Base-by-base conservation (phyloP, 2,329 filamentous ascomycete species). In the Talaromyces sp. region DNA sequence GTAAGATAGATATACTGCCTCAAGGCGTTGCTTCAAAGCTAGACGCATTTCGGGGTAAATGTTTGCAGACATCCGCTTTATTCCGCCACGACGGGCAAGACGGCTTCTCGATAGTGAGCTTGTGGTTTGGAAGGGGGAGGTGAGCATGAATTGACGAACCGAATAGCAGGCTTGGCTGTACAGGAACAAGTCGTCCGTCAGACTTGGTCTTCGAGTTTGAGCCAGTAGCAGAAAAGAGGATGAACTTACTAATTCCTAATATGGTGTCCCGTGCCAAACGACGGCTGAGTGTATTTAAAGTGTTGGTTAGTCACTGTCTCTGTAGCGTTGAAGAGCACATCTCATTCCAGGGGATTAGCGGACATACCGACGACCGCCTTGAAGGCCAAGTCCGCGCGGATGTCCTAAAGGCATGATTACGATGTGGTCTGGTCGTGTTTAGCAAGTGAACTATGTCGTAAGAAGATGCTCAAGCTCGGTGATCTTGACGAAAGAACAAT, bases 41-140 rank as follows among this genome's bases (percentile, higher is more conserved):
- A 59, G 3, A 0, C 75, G 67, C 2, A 70, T 65, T 0, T 70
- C 68, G 0, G 71, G 60, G 23, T 77, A 77, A 1, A 76, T 70
- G 0, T 66, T 67, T 0, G 28, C 56, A 5, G 72, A 69, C 0
- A 77, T 76, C 0, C 75, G 60, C 0, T 67, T 52, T 0, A 77
- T 67, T 0, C 76, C 76, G 0, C 72, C 76, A 3, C 75, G 72
- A 1, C 76, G 74, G 2, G 75, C 75, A 1, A 77, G 74, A 50
- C 73, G 71, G 46, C 75, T 74, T 33, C 16, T n/a, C n/a, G 16
- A 57, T 18, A 2, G 39, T 46, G 25, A 61, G 52, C 23, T 58
- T 48, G 40, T 35, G 14, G 5, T 48, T 16, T 54, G 28, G 1
- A 35, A 21, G 16, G 2, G 2, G 25, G 4, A 35, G n/a, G 8